These are phyloP conservation scores for Aspergillus sp. DNA, from an alignment of 2,329 filamentous ascomycete species.

Conservation along the genomic window DNA sequence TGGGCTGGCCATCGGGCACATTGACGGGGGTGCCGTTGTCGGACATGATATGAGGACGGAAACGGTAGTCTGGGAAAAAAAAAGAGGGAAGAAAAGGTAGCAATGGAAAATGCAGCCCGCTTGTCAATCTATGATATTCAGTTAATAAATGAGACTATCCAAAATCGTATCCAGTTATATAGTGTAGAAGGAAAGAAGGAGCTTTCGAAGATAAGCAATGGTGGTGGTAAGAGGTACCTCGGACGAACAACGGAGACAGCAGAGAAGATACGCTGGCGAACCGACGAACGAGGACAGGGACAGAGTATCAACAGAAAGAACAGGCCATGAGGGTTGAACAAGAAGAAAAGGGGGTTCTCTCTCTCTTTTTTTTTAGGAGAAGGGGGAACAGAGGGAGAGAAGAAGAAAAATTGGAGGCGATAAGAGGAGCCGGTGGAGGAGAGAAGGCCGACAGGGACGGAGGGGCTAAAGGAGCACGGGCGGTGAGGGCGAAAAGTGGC, in stretches of 20 bases:
- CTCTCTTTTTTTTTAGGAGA: neutral
- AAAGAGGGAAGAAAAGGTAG: neutral
- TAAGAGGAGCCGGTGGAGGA: neutral
- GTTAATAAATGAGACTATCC: too few relatives aligned
- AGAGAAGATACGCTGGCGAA: neutral
- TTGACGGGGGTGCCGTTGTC: constrained; percentile 16
- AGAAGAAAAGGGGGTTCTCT: neutral
- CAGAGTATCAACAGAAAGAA: neutral
- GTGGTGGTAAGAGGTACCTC: constrained; percentile 10
- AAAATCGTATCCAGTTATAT: too few relatives aligned
- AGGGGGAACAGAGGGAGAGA: neutral
- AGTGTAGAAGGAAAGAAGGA: neutral
- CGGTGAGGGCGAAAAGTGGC: too few relatives aligned
- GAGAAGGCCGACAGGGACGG: neutral
- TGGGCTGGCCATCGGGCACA: constrained; percentile 23
- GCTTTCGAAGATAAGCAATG: neutral
- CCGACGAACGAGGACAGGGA: neutral
- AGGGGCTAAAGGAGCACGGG: too few relatives aligned
- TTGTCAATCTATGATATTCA: too few relatives aligned
- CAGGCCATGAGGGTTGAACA: neutral
- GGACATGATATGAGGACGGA: constrained; percentile 15
- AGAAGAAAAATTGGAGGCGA: neutral
- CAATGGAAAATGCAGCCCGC: too few relatives aligned
- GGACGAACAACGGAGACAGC: constrained; percentile 2
- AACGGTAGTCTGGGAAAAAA: neutral